These are phyloP conservation scores for Colletotrichum euphorbiae DNA, from an alignment of 2,329 filamentous ascomycete species.

Conservation along the genomic window DNA sequence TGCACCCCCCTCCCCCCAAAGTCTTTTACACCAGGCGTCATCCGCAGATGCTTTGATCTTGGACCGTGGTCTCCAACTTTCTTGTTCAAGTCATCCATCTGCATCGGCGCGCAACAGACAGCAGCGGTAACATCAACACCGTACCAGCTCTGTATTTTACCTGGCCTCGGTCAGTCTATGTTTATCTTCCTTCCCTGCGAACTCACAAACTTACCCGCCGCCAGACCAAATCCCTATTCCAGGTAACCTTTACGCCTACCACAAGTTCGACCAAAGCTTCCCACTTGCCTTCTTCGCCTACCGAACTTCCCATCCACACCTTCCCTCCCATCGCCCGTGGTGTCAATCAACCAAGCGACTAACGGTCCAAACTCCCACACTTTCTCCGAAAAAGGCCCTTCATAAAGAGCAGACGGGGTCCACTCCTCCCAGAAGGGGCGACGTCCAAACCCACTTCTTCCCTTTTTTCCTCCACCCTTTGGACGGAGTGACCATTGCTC, in stretches of 20 bases:
- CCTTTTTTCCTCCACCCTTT: slow-evolving; percentile 38
- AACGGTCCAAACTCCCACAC: slow-evolving; percentile 40
- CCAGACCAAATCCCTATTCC: neutral
- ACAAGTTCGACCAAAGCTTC: neutral
- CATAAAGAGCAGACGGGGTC: slow-evolving; percentile 36
- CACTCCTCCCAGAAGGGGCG: slow-evolving; percentile 40
- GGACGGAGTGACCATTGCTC: slow-evolving; percentile 37
- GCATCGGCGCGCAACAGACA: neutral
- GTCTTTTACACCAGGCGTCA: slow-evolving; percentile 26
- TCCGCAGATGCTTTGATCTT: slow-evolving; percentile 37
- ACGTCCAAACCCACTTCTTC: slow-evolving; percentile 40
- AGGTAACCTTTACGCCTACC: slow-evolving; percentile 7
- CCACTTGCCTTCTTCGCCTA: slow-evolving; percentile 32
- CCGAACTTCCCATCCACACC: slow-evolving; percentile 29
- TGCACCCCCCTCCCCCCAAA: slow-evolving; percentile 11
- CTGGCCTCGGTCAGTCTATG: neutral
- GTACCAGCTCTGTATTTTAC: neutral
- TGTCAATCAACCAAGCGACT: slow-evolving; percentile 31
- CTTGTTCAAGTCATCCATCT: slow-evolving; percentile 31
- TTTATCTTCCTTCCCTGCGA: slow-evolving; percentile 21
- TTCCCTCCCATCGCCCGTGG: slow-evolving; percentile 5
- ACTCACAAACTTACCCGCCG: slow-evolving; percentile 8
- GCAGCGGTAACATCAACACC: neutral
- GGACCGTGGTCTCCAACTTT: slow-evolving; percentile 36
- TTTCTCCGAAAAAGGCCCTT: slow-evolving; percentile 39